Evolutionary conservation across 257 asterid species (phyloP).

Genomic region (Nicotiana sylvestris): DNA sequence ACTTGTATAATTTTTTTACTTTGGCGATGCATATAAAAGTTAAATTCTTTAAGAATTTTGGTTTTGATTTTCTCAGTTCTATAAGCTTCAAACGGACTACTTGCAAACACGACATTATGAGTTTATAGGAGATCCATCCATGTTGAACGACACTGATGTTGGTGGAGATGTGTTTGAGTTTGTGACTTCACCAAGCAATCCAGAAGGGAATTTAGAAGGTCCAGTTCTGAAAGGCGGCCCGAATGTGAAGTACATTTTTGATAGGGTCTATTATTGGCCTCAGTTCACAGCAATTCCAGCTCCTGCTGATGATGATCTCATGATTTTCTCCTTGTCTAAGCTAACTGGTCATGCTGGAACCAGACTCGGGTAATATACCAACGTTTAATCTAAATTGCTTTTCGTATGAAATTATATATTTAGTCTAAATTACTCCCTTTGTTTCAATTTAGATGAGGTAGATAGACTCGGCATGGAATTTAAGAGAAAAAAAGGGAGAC

Average conservation of each 20-base stretch:
- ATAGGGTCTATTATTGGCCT: conserved; percentile 83
- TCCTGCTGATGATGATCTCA: conserved; percentile 61
- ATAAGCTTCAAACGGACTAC: conserved; percentile 44
- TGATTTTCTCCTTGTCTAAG: conserved; percentile 66
- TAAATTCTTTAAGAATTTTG: neutral
- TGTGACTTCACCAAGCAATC: conserved; percentile 72
- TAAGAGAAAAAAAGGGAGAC: no score
- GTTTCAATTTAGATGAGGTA: no score
- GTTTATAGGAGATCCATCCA: conserved; percentile 41
- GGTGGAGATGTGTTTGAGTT: conserved; percentile 40
- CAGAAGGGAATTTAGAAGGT: conserved; percentile 46
- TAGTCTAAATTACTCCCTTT: no score
- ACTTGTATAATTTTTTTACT: no score
- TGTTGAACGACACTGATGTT: conserved; percentile 24
- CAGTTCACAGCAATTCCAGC: conserved; percentile 64
- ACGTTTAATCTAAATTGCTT: neutral
- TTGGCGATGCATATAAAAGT: no score
- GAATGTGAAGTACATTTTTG: conserved; percentile 34
- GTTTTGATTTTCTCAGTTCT: conserved; percentile 29
- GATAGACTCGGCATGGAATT: no score
- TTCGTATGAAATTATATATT: no score
- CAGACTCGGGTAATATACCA: conserved; percentile 52
- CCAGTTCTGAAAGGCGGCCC: conserved; percentile 34
- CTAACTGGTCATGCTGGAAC: conserved; percentile 88
- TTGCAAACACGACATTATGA: conserved; percentile 36